Base-by-base conservation (phyloP, 768 basidiomycete genomes). In the Podaxis carcinomalis region DNA sequence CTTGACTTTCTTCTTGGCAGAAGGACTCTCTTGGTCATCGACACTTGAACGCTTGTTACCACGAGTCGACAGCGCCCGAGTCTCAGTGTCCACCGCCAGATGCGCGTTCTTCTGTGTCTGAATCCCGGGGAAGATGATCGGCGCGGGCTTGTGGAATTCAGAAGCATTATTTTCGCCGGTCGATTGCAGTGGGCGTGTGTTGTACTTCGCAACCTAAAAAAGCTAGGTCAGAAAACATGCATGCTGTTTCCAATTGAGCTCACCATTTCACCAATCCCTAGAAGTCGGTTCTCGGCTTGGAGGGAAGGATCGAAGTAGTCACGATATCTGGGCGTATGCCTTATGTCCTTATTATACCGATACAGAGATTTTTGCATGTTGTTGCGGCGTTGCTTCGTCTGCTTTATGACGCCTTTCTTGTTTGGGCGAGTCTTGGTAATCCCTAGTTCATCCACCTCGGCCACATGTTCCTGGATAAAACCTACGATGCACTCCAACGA, bases 301-400 rank as follows among this genome's bases (percentile, higher is more conserved):
- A 75, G 76, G 59, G 82, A 78, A 37, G 87, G 84, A 60, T 83
- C 77, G 73, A 93, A 93, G 67, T 92, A 90, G 66, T 91, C 82
- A 37, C 73, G 67, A 69, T 90, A 92, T 57, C 73, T 77, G 47
- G 74, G 62, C 9, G 77, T 77, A 46, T 72, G 70, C 51, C 78
- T 75, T 39, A 79, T 78, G 9, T 77, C 70, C 40, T 69, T 73
- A 59, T 88, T 80, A 70, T 91, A 90, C 11, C 78, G 69, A 63
- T 85, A 91, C 68, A 75, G 78, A 21, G 79, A 68, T 66, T 83
- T 86, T 60, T 86, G 83, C 23, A 83, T 64, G 51, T 80, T 82
- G 77, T 11, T 68, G 67, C 65, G 76, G 72, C 72, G 73, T 39
- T 75, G 71, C 66, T 79, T 83, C 13, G 62, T 59, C 70, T 76